Evolutionary conservation across 257 asterid genomes (phyloP).

Genomic region (Solanum virginianum): DNA sequence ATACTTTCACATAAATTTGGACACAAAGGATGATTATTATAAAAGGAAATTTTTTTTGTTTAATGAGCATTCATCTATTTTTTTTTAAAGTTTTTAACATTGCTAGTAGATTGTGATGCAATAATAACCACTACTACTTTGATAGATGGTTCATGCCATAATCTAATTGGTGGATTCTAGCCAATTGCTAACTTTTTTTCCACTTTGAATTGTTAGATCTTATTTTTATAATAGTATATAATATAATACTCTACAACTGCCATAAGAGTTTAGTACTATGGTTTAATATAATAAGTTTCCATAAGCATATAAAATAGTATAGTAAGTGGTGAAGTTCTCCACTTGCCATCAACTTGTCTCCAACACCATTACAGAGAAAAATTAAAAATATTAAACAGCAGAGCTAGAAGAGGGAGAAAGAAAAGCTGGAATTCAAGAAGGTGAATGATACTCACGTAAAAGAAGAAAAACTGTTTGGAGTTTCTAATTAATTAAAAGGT

Average conservation of each 20-base stretch:
- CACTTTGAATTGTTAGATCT: background rate
- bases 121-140: background rate
- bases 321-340: background rate
- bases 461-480: background rate
- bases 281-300: background rate
- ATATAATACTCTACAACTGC: background rate
- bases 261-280: background rate
- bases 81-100: background rate
- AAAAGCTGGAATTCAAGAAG: background rate
- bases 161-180: background rate
- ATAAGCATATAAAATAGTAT: background rate
- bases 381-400: background rate
- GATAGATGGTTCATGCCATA: background rate
- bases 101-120: background rate
- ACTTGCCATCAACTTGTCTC: background rate
- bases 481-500: background rate
- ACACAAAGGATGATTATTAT: background rate
- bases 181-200: background rate
- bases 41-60: background rate
- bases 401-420: background rate
- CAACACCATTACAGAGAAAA: background rate
- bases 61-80: background rate
- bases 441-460: background rate
- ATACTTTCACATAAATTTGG: background rate
- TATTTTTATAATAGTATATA: background rate